phyloP scores from a whole-genome alignment of 495 filamentous ascomycete genomes.

The Penicillium arizonense region DNA sequence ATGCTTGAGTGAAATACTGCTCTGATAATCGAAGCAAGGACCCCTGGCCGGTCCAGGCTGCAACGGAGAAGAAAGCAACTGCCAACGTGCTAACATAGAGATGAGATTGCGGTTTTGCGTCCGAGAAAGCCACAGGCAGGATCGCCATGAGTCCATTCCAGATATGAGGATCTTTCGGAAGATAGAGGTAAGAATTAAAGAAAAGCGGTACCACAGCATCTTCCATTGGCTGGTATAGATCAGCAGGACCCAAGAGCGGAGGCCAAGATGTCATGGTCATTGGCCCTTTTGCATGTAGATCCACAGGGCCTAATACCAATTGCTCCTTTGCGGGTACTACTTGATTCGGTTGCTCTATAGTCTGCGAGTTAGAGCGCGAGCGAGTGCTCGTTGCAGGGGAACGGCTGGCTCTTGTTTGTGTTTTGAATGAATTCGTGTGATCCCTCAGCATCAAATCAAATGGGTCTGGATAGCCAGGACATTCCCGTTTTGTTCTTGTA shows the following conservation, averaged over 20 bases:
- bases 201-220: slow-evolving; percentile 32
- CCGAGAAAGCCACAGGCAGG: slow-evolving; percentile 52
- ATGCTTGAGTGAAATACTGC: slow-evolving; percentile 42
- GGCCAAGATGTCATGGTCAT: slow-evolving; percentile 1
- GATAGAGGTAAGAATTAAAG: slow-evolving; percentile 36
- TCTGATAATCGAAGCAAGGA: slow-evolving; percentile 34
- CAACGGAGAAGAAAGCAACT: slow-evolving; percentile 52
- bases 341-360: not conserved
- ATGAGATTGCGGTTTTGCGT: slow-evolving; percentile 42
- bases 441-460: slow-evolving; percentile 69
- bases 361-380: not conserved
- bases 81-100: slow-evolving; percentile 59
- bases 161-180: slow-evolving; percentile 29
- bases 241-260: not conserved
- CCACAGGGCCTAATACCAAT: not conserved
- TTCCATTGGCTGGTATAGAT: slow-evolving; percentile 28
- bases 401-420: not conserved
- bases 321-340: not conserved
- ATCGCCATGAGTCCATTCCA: slow-evolving; percentile 46
- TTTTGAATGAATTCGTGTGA: slow-evolving; percentile 55
- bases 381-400: not conserved
- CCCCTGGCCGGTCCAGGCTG: slow-evolving; percentile 44
- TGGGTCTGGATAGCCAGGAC: slow-evolving; percentile 65
- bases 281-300: not conserved
- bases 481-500: slow-evolving; percentile 42